Base-by-base conservation (phyloP, 345 rosid genomes). In the Rubroshorea leprosula region DNA sequence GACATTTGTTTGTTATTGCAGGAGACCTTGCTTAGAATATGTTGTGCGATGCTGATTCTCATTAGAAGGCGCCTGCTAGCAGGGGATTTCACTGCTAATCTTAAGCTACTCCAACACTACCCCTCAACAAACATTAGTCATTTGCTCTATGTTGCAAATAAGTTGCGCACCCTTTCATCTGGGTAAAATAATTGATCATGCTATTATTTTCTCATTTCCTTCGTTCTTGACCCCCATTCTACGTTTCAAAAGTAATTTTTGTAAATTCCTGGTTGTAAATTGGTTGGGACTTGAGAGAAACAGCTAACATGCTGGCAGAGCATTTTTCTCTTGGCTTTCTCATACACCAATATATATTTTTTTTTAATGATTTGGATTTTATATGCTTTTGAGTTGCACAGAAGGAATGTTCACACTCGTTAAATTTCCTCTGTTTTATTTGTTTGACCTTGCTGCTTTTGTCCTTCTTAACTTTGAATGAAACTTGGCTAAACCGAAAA, bases 31-130 rank as follows among this genome's bases (percentile, higher is more conserved):
- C 89, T 93, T 12, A 83, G 99, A 57, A 60, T 93, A 68, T 93
- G 97, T 71, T 93, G 99, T 41, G 97, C 97, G 24, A 93, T 93
- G 99, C 75, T 93, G 67, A 80, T 93, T 69, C 81, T 93, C 1
- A 58, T 93, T 20, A 69, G 99, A 54, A 83, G 90, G 54, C 90
- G 98, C 39, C 69, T 92, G n/a, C 83, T 92, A 25, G 92, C 86
- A 0, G 92, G 92, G 66, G 92, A 85, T 64, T 85, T 85, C 75
- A 85, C 88, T 38, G 74, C 84, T 8, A 85, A 76, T 58, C 84
- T 85, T 25, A 76, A 78, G 72, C 81, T 85, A 6, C 83, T 85
- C 45, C 92, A 85, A 60, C 57, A 75, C 49, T 85, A 85, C 43
- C 92, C 92, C 0, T 71, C 92, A 1, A 67, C 89, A 51, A 85